Conservation (phyloP, 139 green algal species). For the Chlorella sorokiniana region DNA sequence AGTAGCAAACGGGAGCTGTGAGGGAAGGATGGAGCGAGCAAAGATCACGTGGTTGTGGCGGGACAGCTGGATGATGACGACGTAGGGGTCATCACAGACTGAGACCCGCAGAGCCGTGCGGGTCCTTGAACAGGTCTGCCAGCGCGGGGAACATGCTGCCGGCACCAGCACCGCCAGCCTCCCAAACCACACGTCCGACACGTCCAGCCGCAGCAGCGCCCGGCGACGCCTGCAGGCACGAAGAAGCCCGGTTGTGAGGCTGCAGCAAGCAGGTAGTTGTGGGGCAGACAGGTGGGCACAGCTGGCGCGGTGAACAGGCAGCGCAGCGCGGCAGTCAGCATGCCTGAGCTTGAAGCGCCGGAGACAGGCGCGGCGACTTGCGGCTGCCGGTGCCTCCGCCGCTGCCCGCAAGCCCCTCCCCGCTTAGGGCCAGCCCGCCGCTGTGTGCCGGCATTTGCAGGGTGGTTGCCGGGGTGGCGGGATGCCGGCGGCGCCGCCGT, state of each 20-base stretch:
- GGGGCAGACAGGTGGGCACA: not conserved
- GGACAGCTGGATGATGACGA: not conserved
- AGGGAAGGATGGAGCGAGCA: too few relatives aligned
- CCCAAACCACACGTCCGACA: conserved; percentile 8
- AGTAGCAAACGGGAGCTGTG: too few relatives aligned
- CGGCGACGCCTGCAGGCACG: not conserved
- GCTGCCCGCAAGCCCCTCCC: not conserved
- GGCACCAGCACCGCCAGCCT: not conserved
- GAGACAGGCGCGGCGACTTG: conserved; percentile 11
- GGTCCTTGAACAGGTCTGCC: conserved; percentile 10
- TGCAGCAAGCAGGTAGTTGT: not conserved
- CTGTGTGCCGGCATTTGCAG: not conserved
- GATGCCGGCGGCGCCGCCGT: not conserved
- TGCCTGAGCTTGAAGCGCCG: conserved; percentile 10
- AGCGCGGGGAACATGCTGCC: not conserved
- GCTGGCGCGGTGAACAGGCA: not conserved
- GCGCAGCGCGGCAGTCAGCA: not conserved
- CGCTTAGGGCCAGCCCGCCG: not conserved
- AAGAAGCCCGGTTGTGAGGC: not conserved
- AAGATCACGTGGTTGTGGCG: too few relatives aligned
- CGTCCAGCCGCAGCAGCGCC: conserved; percentile 17
- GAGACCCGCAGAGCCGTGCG: not conserved
- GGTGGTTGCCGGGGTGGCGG: not conserved
- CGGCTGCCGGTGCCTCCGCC: not conserved
- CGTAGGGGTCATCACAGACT: not conserved